Evolutionary conservation across 139 green algal species (phyloP), one percentile per base, ranked within the genome.

Genomic region (Yamagishiella unicocca): DNA sequence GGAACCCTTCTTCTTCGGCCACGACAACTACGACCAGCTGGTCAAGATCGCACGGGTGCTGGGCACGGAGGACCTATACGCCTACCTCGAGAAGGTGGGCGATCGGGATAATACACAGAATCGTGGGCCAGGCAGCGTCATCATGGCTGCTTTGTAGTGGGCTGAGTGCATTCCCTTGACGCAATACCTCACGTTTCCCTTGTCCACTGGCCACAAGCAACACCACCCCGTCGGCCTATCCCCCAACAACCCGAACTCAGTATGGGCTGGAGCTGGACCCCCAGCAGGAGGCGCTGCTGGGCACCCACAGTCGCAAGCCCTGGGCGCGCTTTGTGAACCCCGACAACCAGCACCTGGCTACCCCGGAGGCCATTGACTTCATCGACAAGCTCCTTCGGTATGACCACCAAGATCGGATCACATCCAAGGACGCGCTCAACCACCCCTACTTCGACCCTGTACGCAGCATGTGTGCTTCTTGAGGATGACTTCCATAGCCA

Each of bases 1-100:
- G 67, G 88, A 91, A 71, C 98, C 98, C n/a, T 99, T 99, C 93
- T 99, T 99, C 93, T 98, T 98, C 82, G 98, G 98, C 1, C 96
- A 98, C 86, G 98, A 99, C 94, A 99, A 99, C 92, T 98, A 99
- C 87, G 98, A 99, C 88, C 98, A 99, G 89, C 93, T 99, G 71
- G 98, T 98, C 68, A 99, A 99, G 91, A 99, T 99, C 83, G 97
- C 96, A 29, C 84, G 84, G 40, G 98, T 99, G 66, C 95, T 99
- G 88, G 98, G 98, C 75, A 99, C 96, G 1, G 96, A 99, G 35
- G 92, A 95, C 42, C 92, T 99, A 81, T 95, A 96, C 77, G 87
- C 90, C 8, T 99, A 99, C 89, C 92, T 99, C 40, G 91, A 91
- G 84, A 99, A 98, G 79, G 79, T 85, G 79, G 4, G 55, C 55